phyloP scores from a whole-genome alignment of 768 basidiomycete genomes.

The Lanmaoa rubissima region DNA sequence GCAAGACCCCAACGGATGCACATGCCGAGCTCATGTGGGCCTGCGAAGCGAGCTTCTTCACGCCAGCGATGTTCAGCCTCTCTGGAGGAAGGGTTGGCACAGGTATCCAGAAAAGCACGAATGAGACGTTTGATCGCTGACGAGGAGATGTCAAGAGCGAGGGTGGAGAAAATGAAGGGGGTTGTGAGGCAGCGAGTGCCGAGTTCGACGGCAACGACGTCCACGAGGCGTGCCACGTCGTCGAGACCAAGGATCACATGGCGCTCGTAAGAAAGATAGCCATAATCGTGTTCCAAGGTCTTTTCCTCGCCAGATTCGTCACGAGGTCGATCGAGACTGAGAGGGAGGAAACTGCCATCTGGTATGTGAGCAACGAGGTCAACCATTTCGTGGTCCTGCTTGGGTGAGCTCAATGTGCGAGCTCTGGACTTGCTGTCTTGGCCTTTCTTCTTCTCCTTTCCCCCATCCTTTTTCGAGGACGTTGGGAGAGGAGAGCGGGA shows the following conservation, averaged over 20 bases:
- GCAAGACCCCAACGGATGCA: slow-evolving; percentile 90
- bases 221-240: slow-evolving; percentile 69
- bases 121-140: slow-evolving; percentile 76
- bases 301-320: slow-evolving; percentile 39
- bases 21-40: slow-evolving; percentile 88
- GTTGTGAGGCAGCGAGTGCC: slow-evolving; percentile 75
- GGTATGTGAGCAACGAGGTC: slow-evolving; percentile 40
- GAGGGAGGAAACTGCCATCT: slow-evolving; percentile 53
- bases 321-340: slow-evolving; percentile 49
- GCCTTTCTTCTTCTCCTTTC: slow-evolving; percentile 44
- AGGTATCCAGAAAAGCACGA: slow-evolving; percentile 73
- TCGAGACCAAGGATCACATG: slow-evolving; percentile 78
- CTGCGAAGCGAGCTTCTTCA: slow-evolving; percentile 82
- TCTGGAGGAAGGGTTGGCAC: slow-evolving; percentile 33
- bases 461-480: slow-evolving; percentile 48
- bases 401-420: slow-evolving; percentile 43
- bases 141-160: slow-evolving; percentile 81
- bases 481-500: slow-evolving; percentile 19
- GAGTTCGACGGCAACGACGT: slow-evolving; percentile 67
- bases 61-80: slow-evolving; percentile 60
- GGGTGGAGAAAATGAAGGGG: slow-evolving; percentile 87
- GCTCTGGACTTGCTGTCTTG: slow-evolving; percentile 34
- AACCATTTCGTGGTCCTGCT: slow-evolving; percentile 32
- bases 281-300: slow-evolving; percentile 53
- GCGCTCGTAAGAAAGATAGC: slow-evolving; percentile 69